Evolutionary conservation across 371 early-diverging fungal genomes (phyloP).

Genomic region (Circinella minor): DNA sequence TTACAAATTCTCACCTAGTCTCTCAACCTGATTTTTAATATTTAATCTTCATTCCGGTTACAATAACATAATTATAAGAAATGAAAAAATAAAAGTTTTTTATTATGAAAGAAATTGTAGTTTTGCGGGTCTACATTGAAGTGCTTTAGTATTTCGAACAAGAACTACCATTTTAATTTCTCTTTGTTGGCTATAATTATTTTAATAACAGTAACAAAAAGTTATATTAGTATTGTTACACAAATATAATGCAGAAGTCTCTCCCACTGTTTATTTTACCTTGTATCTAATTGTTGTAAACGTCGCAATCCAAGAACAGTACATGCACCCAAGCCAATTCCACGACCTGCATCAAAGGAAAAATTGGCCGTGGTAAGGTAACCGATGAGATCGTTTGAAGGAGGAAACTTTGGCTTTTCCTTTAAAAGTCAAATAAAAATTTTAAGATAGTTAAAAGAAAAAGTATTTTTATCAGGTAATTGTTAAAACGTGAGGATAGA

Average conservation of each 20-base stretch:
- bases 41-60: too few species aligned
- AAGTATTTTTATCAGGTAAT: background rate
- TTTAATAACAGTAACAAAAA: background rate
- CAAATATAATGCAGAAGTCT: background rate
- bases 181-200: slow-evolving; percentile 34
- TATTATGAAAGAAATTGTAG: slow-evolving; percentile 38
- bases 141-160: slow-evolving; percentile 53
- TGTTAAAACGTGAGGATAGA: too few species aligned
- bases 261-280: slow-evolving; percentile 10
- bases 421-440: background rate
- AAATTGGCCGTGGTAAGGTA: slow-evolving; percentile 76
- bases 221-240: background rate
- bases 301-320: slow-evolving; percentile 43
- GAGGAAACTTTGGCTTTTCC: slow-evolving; percentile 16
- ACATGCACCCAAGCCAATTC: slow-evolving; percentile 66
- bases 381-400: slow-evolving; percentile 57
- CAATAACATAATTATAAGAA: background rate
- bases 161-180: slow-evolving; percentile 50
- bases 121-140: slow-evolving; percentile 54
- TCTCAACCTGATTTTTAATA: too few species aligned
- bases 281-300: slow-evolving; percentile 28
- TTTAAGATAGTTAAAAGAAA: background rate
- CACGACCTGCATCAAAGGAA: slow-evolving; percentile 68
- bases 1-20: too few species aligned
- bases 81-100: background rate